Evolutionary conservation across 202 grass and related monocot species (phyloP).

Genomic region (Panicum hallii): DNA sequence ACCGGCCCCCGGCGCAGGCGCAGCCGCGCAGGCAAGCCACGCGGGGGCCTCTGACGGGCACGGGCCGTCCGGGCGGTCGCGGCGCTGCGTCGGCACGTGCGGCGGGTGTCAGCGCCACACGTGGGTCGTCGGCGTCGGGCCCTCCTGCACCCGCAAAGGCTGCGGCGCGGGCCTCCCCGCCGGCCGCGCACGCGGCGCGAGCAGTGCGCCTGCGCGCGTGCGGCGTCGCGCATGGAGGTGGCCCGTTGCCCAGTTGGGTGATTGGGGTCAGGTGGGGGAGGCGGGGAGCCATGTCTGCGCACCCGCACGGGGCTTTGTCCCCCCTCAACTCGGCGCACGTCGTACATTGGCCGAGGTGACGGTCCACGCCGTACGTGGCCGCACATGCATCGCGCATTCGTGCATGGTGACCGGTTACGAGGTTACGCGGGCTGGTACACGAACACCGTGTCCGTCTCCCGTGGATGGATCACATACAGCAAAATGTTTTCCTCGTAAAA

Average conservation of each 20-base stretch:
- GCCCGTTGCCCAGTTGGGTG: no score
- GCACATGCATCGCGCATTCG: background rate
- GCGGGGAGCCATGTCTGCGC: background rate
- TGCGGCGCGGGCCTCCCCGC: background rate
- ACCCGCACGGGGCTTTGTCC: slow-evolving; percentile 37
- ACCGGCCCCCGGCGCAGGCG: background rate
- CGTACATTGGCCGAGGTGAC: background rate
- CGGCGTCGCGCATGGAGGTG: background rate
- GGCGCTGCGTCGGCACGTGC: slow-evolving; percentile 59
- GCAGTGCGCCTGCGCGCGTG: background rate
- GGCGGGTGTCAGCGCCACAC: slow-evolving; percentile 39
- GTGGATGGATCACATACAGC: no score
- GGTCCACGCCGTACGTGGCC: background rate
- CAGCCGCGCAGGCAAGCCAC: background rate
- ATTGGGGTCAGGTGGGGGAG: no score
- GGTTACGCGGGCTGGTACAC: no score
- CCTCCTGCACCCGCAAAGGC: background rate
- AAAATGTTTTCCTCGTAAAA: no score
- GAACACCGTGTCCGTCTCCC: no score
- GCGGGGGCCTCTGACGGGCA: background rate
- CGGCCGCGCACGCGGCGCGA: background rate
- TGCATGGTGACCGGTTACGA: background rate
- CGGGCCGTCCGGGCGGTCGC: background rate
- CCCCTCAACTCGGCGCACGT: background rate
- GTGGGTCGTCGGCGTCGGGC: slow-evolving; percentile 30